Evolutionary conservation across 371 early-diverging fungal species (phyloP).

Genomic region (Apophysomyces elegans): DNA sequence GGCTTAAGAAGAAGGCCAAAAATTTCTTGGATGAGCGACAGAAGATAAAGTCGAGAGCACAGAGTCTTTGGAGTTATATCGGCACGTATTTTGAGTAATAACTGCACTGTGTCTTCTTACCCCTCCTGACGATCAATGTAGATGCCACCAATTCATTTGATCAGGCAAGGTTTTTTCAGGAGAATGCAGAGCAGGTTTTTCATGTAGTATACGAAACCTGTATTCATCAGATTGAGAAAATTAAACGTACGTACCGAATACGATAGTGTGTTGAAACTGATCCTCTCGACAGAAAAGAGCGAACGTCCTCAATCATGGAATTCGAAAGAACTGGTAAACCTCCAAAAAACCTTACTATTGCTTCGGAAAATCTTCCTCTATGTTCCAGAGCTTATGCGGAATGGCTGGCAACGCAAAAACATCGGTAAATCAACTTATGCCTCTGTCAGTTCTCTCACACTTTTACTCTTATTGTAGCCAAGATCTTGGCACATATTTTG

Average conservation of each 20-base stretch:
- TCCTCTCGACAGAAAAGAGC: slow-evolving; percentile 32
- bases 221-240: slow-evolving; percentile 74
- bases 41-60: slow-evolving; percentile 73
- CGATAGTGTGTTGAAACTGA: not conserved
- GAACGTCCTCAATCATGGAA: slow-evolving; percentile 57
- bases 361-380: slow-evolving; percentile 72
- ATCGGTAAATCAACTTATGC: slow-evolving; percentile 49
- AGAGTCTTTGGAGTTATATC: slow-evolving; percentile 71
- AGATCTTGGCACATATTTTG: slow-evolving; percentile 54
- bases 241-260: slow-evolving; percentile 58
- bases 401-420: slow-evolving; percentile 73
- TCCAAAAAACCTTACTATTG: slow-evolving; percentile 67
- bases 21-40: slow-evolving; percentile 81
- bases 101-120: slow-evolving; percentile 9
- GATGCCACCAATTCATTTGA: slow-evolving; percentile 76
- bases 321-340: slow-evolving; percentile 67
- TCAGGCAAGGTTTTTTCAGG: slow-evolving; percentile 79
- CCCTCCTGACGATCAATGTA: slow-evolving; percentile 27
- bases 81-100: slow-evolving; percentile 45
- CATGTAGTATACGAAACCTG: slow-evolving; percentile 71
- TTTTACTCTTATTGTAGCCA: slow-evolving; percentile 33
- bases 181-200: slow-evolving; percentile 75
- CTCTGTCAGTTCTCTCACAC: not conserved
- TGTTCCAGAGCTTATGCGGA: slow-evolving; percentile 69
- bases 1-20: slow-evolving; percentile 71